Evolutionary conservation across 2,329 filamentous ascomycete genomes (phyloP).

Genomic region (Amylocarpus encephaloides): DNA sequence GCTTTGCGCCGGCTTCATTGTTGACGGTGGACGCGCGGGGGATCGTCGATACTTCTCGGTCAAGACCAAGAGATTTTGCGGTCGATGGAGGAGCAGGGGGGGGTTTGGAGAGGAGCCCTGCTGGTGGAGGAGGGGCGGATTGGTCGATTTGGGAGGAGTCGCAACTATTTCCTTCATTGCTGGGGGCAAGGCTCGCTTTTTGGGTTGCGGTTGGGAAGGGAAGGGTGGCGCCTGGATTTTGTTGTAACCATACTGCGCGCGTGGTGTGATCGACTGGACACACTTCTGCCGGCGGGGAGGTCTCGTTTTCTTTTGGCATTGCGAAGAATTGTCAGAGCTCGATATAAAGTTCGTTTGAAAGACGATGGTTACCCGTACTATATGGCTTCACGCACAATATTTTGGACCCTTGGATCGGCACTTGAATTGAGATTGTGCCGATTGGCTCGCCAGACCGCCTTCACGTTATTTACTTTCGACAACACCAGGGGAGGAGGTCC

Average conservation of each 20-base stretch:
- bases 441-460: neutral
- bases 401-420: conserved; percentile 3
- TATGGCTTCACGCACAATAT: conserved; percentile 8
- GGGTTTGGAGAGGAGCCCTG: conserved; percentile 20
- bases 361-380: neutral
- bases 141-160: conserved; percentile 32
- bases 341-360: neutral
- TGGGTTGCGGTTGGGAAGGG: conserved; percentile 23
- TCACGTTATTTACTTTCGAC: neutral
- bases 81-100: conserved; percentile 8
- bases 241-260: conserved; percentile 73
- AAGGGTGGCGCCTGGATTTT: conserved; percentile 25
- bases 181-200: conserved; percentile 25
- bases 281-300: conserved; percentile 34
- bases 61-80: conserved; percentile 45
- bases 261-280: conserved; percentile 92
- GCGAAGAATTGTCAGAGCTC: neutral
- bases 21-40: conserved; percentile 51
- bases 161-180: conserved; percentile 30
- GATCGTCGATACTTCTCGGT: conserved; percentile 74
- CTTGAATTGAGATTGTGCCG: conserved; percentile 9
- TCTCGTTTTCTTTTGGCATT: conserved; percentile 24
- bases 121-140: conserved; percentile 33
- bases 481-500: neutral
- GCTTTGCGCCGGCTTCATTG: conserved; percentile 35